phyloP scores from a whole-genome alignment of 805 yeast genomes.

The Metschnikowia baotianmanensis region DNA sequence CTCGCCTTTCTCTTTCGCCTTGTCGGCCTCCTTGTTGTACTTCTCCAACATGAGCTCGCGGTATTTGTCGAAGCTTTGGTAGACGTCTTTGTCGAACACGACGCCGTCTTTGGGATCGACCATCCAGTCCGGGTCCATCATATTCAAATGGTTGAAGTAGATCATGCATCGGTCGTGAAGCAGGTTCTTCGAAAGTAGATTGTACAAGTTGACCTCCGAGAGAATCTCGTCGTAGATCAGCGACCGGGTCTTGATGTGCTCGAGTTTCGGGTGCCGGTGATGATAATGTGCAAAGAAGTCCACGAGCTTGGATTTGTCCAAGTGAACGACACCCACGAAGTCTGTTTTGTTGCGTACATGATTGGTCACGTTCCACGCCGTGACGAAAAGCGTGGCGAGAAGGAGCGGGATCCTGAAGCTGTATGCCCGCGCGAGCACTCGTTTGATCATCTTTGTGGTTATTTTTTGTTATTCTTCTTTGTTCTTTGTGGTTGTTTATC shows the following conservation, averaged over 20 bases:
- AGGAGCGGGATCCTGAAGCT: conserved; percentile 6
- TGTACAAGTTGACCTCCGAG: conserved; percentile 19
- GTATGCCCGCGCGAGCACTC: conserved; percentile 3
- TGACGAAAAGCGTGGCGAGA: conserved; percentile 1
- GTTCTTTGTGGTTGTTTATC: neutral
- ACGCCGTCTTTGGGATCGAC: conserved; percentile 32
- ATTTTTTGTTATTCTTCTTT: neutral
- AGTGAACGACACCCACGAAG: conserved; percentile 4
- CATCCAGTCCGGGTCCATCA: conserved; percentile 45
- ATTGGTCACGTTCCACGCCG: conserved; percentile 5
- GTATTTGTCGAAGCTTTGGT: conserved; percentile 22
- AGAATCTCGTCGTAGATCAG: conserved; percentile 25
- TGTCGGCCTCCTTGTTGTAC: conserved; percentile 11
- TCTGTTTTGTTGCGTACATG: neutral
- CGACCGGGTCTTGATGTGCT: conserved; percentile 7
- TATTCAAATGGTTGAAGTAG: conserved; percentile 45
- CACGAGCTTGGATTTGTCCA: conserved; percentile 11
- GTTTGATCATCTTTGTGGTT: neutral
- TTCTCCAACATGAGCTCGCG: conserved; percentile 25
- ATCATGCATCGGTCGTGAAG: conserved; percentile 41
- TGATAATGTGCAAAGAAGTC: conserved; percentile 14
- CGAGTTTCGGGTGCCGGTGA: conserved; percentile 10
- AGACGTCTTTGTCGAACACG: conserved; percentile 31
- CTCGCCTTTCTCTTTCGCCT: conserved; percentile 19
- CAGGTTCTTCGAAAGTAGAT: conserved; percentile 21